phyloP scores from a whole-genome alignment of 1,284 basidiomycete genomes.

The Puccinia brachypodii region DNA sequence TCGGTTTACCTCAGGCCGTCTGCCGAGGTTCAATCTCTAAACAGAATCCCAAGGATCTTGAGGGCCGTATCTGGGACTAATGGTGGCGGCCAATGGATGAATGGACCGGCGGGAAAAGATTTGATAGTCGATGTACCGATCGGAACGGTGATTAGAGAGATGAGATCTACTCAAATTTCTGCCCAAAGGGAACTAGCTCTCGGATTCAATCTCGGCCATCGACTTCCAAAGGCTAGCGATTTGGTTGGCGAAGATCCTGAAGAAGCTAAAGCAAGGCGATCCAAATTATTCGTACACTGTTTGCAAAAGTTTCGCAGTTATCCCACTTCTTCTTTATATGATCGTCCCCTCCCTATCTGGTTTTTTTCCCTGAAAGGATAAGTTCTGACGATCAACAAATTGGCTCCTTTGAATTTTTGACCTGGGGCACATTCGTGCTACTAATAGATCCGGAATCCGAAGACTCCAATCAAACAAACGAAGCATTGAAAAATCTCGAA shows the following conservation, averaged over 20 bases:
- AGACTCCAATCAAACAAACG: constrained; percentile 43
- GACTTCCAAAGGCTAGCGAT: constrained; percentile 62
- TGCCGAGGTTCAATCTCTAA: constrained; percentile 72
- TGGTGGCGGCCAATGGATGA: constrained; percentile 79
- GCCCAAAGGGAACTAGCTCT: constrained; percentile 66
- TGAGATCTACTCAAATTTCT: constrained; percentile 64
- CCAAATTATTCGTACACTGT: constrained; percentile 59
- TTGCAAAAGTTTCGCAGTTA: constrained; percentile 9
- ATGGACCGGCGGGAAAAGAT: constrained; percentile 73
- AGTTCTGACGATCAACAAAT: background rate
- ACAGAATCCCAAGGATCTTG: constrained; percentile 68
- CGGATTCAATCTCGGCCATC: constrained; percentile 51
- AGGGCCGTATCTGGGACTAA: constrained; percentile 68
- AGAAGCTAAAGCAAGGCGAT: constrained; percentile 66
- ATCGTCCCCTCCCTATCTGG: too few species aligned
- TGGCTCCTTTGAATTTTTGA: background rate
- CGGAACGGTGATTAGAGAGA: constrained; percentile 80
- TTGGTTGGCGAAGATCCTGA: constrained; percentile 61
- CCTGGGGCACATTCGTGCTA: too few species aligned
- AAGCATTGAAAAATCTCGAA: constrained; percentile 34
- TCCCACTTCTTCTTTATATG: background rate
- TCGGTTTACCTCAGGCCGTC: constrained; percentile 79
- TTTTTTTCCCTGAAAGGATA: background rate
- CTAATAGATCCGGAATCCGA: constrained; percentile 43
- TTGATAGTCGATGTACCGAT: constrained; percentile 76